Conservation (phyloP, 495 filamentous ascomycete genomes). For the Aspergillus bridgeri region DNA sequence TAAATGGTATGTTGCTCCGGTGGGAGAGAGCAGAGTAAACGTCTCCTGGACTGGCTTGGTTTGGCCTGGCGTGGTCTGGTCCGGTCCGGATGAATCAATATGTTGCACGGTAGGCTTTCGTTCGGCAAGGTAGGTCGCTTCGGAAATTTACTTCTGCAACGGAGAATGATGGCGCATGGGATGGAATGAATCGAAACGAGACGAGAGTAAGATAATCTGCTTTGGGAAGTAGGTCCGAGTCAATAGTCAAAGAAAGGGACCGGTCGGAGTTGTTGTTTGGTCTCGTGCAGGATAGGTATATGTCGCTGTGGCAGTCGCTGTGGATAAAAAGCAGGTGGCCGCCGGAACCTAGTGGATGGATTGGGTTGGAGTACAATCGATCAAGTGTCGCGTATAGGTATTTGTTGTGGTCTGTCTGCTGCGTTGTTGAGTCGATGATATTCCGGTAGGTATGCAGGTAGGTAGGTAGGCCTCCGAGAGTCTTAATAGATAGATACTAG, state of each 20-base stretch:
- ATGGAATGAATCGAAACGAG: background rate
- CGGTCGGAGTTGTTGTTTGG: too few species aligned
- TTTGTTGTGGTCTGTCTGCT: background rate
- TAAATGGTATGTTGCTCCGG: background rate
- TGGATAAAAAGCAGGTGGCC: background rate
- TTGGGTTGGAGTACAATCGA: background rate
- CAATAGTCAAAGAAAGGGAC: too few species aligned
- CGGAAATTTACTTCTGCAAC: slow-evolving; percentile 3
- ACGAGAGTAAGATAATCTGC: background rate
- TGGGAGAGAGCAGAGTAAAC: too few species aligned
- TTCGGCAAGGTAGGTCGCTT: background rate
- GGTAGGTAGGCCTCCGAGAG: background rate
- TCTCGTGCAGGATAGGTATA: too few species aligned
- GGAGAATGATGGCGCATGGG: slow-evolving; percentile 5
- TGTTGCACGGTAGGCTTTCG: background rate
- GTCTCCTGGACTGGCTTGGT: too few species aligned
- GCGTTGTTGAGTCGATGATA: background rate
- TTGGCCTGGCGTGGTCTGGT: too few species aligned
- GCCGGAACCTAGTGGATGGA: too few species aligned
- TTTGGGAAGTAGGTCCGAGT: too few species aligned
- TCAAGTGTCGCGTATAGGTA: background rate
- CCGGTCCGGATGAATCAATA: background rate
- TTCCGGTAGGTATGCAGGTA: too few species aligned
- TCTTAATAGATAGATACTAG: slow-evolving; percentile 6
- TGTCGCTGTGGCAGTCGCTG: background rate